phyloP scores from a whole-genome alignment of 225 moss, liverwort and hornwort genomes.

The Physcomitrellopsis africana region DNA sequence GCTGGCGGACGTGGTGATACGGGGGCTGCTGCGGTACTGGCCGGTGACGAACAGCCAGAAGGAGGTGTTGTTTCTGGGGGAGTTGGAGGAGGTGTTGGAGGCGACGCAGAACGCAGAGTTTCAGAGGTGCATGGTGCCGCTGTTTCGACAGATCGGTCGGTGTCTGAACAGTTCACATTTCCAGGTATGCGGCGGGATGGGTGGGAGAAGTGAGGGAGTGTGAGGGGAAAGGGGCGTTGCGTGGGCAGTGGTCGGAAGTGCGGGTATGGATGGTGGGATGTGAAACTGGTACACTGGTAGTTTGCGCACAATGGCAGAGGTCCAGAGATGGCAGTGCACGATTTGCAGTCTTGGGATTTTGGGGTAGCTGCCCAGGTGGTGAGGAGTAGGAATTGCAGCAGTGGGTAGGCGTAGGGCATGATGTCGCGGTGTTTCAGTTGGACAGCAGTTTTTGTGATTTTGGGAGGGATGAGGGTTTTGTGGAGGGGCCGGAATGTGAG shows the following conservation, averaged over 20 bases:
- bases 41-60: constrained; percentile 33
- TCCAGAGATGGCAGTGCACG: no score
- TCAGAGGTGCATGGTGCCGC: constrained; percentile 73
- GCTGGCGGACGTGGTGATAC: constrained; percentile 8
- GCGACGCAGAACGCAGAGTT: constrained; percentile 76
- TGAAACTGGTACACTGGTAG: no score
- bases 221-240: background rate
- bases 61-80: constrained; percentile 28
- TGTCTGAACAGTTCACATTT: constrained; percentile 64
- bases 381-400: no score
- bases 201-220: background rate
- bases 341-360: no score
- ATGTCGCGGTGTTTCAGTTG: no score
- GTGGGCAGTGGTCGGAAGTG: background rate
- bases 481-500: no score
- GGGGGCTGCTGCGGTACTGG: constrained; percentile 34
- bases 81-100: constrained; percentile 76
- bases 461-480: no score
- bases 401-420: no score
- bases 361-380: no score
- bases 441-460: no score
- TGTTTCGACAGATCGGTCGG: constrained; percentile 66
- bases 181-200: constrained; percentile 48
- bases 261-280: background rate
- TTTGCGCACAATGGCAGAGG: no score